Conservation (phyloP, 2,329 filamentous ascomycete species). For the Chrysoporthe deuterocubensis region DNA sequence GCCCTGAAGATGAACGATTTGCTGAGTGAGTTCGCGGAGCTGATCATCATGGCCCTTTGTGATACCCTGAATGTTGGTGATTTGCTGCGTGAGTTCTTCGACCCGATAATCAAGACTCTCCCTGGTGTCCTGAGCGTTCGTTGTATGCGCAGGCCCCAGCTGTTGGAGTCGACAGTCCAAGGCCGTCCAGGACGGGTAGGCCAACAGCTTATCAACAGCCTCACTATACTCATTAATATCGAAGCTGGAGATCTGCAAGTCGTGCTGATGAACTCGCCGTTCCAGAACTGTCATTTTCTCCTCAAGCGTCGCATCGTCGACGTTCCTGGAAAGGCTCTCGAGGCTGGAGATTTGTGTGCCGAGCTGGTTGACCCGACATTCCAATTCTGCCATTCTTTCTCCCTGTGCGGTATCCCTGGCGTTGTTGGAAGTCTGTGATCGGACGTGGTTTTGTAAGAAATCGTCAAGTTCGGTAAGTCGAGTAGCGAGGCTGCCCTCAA, state of each 20-base stretch:
- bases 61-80: too few relatives aligned
- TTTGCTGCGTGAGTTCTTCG: neutral
- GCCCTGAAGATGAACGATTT: neutral
- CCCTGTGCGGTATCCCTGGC: neutral
- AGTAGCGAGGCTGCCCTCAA: neutral
- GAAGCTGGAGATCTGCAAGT: conserved; percentile 6
- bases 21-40: too few relatives aligned
- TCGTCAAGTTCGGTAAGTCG: conserved; percentile 1
- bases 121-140: neutral
- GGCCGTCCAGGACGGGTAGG: conserved; percentile 14
- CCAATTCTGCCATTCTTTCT: conserved; percentile 5
- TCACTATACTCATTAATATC: conserved; percentile 17
- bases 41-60: too few relatives aligned
- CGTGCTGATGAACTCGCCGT: conserved; percentile 9
- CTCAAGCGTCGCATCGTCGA: neutral
- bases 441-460: neutral
- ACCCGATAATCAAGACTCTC: conserved; percentile 3
- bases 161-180: conserved; percentile 5
- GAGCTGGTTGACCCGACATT: conserved; percentile 6
- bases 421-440: neutral
- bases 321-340: conserved; percentile 2
- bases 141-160: conserved; percentile 5
- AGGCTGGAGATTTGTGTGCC: conserved; percentile 9
- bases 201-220: conserved; percentile 4
- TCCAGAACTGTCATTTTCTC: conserved; percentile 8